phyloP scores from a whole-genome alignment of 2,329 filamentous ascomycete species.

The Fusarium continuum region DNA sequence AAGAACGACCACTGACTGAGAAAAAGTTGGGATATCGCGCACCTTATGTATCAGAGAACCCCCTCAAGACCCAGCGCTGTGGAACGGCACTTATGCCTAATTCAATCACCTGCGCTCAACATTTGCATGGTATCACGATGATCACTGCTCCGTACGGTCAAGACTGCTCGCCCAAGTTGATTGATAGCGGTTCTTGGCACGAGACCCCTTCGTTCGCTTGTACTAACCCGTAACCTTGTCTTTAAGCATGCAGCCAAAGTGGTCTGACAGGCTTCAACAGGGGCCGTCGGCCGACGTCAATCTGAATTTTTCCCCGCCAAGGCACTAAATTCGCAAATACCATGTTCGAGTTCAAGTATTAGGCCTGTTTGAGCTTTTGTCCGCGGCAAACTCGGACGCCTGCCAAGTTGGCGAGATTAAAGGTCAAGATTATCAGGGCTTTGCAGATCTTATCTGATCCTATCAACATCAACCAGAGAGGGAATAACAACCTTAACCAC shows the following conservation, averaged over 20 bases:
- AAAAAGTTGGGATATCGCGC: background rate
- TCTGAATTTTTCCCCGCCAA: slow-evolving; percentile 10
- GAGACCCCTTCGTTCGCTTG: background rate
- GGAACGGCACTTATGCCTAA: slow-evolving; percentile 17
- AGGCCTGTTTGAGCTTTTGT: background rate
- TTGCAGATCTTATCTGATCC: slow-evolving; percentile 28
- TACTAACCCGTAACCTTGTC: background rate
- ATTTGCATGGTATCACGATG: slow-evolving; percentile 1
- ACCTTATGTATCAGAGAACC: background rate
- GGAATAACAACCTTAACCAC: background rate
- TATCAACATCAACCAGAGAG: background rate
- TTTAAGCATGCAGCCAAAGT: slow-evolving; percentile 1
- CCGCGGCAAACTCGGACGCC: background rate
- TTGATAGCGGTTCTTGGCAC: slow-evolving; percentile 30
- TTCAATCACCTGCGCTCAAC: background rate
- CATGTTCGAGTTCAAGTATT: background rate
- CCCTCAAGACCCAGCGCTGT: background rate
- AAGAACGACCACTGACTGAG: no score
- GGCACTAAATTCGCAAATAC: slow-evolving; percentile 9
- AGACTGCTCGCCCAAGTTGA: slow-evolving; percentile 17
- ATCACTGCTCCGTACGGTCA: slow-evolving; percentile 20
- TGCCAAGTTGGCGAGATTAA: slow-evolving; percentile 1
- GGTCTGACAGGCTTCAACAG: background rate
- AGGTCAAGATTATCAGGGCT: slow-evolving; percentile 6
- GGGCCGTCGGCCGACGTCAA: background rate